Base-by-base conservation (phyloP, 352 stramenopile species). In the Halophytophthora polymorphica region DNA sequence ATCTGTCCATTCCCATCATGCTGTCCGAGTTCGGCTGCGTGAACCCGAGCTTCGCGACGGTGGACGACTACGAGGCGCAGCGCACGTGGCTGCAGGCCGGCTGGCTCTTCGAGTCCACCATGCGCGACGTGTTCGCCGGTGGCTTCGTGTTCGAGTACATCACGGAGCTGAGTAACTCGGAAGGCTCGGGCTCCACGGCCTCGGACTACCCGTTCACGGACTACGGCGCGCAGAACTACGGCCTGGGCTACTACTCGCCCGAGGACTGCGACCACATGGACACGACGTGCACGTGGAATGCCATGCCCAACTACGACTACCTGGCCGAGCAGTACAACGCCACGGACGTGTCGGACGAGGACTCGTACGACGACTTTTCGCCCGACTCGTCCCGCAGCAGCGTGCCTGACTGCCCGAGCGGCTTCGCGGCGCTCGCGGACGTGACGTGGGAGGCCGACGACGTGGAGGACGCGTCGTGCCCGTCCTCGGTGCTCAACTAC, bases 131-230 rank as follows among this genome's bases (percentile, higher is more conserved):
- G 17, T 88, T 92, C 49, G 72, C 56, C 11, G 82, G 82, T 5
- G 82, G 82, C 15, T 89, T 93, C 23, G 86, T 58, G 0, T 96
- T 94, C 45, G 83, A 94, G 62, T 96, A 77, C 58, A 87, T 75
- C 22, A 94, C 82, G 2, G 86, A 96, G 50, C 70, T 73, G 14
- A 64, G 63, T 31, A 93, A 93, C 58, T 69, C 75, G 1, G 79
- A 80, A 39, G 44, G 56, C 10, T 59, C 65, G 7, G 25, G 8
- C 4, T 10, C 8, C 25, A 31, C 57, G 18, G n/a, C 53, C 0
- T 73, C 77, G 12, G 41, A 55, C 41, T 94, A 76, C 53, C 84
- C 85, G 21, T 96, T 95, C 58, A 90, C 71, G 41, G 49, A 39
- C 5, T 95, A 75, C 42, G 83, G 78, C 3, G 59, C 67, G 10